Evolutionary conservation across 106 monocot genomes (phyloP), one percentile per base, ranked within the genome.

Genomic region (Iris macrosiphon): DNA sequence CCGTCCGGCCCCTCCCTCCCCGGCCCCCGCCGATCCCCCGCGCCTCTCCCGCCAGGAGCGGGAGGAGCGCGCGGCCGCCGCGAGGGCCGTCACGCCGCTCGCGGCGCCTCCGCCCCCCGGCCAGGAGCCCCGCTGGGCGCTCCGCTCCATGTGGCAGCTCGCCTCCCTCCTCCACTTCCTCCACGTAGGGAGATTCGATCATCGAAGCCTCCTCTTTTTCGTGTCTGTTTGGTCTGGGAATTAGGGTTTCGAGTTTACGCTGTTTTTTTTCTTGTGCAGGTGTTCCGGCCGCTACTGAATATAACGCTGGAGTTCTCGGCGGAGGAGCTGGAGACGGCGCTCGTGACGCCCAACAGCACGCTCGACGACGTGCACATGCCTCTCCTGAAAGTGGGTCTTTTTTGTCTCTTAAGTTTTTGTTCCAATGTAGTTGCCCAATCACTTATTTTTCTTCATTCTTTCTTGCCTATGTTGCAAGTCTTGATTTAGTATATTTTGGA

Each of bases 121-220:
- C n/a, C n/a, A n/a, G n/a, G n/a, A n/a, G n/a, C 73, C 71, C 4
- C 66, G 81, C 16, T 85, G 81, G 82, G 59, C 53, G 24, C 61
- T 96, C 7, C 66, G 95, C 38, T 81, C 82, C 45, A 96, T 96
- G 95, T 96, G 95, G 94, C 76, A 96, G 71, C 68, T 82, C 28
- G 82, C 87, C 31, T 77, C 80, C 41, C 68, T 77, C 49, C 71
- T 77, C 33, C 75, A 78, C 69, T 77, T 82, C 52, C 54, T 87
- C 31, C 71, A 81, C 31, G 87, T 87, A 71, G 74, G 87, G n/a
- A n/a, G n/a, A n/a, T n/a, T n/a, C n/a, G n/a, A n/a, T n/a, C n/a
- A 22, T n/a, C n/a, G n/a, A n/a, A n/a, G n/a, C n/a, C n/a, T n/a
- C n/a, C n/a, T n/a, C n/a, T n/a, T n/a, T n/a, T n/a, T n/a, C n/a